Base-by-base conservation (phyloP, 2,329 filamentous ascomycete species). In the Colletotrichum viniferum region DNA sequence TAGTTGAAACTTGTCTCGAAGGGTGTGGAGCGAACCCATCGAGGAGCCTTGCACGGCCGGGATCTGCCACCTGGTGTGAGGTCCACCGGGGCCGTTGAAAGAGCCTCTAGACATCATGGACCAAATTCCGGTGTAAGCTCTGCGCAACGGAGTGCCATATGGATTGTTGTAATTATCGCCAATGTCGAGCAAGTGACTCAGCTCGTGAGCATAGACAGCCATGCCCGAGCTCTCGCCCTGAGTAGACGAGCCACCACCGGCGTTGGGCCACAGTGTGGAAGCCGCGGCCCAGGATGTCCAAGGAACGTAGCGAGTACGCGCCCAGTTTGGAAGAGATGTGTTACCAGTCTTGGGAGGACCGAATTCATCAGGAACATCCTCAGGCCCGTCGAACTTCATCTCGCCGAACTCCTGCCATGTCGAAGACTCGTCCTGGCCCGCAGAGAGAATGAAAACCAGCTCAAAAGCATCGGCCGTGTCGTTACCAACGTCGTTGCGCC, bases 381-480 rank as follows among this genome's bases (percentile, higher is more conserved):
- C 86, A 14, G 84, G 86, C 8, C 81, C 83, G 13, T 82, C 78
- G 70, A 89, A 90, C 73, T 84, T 87, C 87, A 90, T 90, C 80
- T 89, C 86, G 48, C 89, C 89, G 77, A 90, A 90, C 76, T 90
- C 88, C 71, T 90, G 89, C 89, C 89, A 90, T 0, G 88, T 89
- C 0, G 87, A 87, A 0, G 88, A 89, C 79, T 90, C 88, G 73
- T 90, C 88, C 76, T 90, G 88, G 7, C 89, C 89, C 0, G 88
- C 87, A 0, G 88, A 89, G 2, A 90, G 84, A 74, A 90, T 89
- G 79, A 90, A 90, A 5, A 87, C 88, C 2, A 90, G 82, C 78
- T 90, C 89, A 62, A 83, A 90, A 0, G 84, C 79, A 74, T 85
- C 81, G 5, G 87, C 88, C 1, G 85, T 87, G n/a, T 82, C 84